A percentile compares a stretch with the other conserved stretches of the same genome.
These are phyloP conservation scores for Eimeria acervulina DNA, from an alignment of 169 alveolate species.

Conservation along the genomic window DNA sequence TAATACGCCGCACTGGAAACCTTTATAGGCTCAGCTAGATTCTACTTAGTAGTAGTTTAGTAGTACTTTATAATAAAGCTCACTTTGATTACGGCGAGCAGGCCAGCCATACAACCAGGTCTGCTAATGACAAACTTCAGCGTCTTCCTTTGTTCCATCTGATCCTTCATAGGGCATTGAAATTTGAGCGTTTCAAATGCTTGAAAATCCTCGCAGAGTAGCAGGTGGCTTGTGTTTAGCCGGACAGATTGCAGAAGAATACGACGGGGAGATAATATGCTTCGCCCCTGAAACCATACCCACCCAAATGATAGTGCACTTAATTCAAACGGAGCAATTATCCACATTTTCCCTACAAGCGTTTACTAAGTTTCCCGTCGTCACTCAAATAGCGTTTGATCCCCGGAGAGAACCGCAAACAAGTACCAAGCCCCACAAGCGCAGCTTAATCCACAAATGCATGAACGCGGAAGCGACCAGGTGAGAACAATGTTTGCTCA, in stretches of 20 bases:
- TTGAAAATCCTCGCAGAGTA: conserved; percentile 51
- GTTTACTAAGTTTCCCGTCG: no score
- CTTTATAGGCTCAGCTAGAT: neutral
- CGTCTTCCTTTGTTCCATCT: conserved; percentile 41
- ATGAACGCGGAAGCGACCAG: neutral
- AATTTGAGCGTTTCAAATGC: conserved; percentile 74
- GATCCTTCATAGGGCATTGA: conserved; percentile 31
- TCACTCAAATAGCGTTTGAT: neutral
- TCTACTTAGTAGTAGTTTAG: no score
- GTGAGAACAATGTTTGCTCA: neutral
- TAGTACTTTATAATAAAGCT: no score
- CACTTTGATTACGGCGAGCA: conserved; percentile 67
- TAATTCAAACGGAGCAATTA: neutral
- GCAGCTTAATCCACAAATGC: neutral
- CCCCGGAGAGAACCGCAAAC: neutral
- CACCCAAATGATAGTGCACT: neutral
- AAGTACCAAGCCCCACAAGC: neutral
- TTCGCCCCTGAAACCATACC: conserved; percentile 51
- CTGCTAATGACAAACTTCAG: conserved; percentile 39
- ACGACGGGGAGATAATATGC: conserved; percentile 73
- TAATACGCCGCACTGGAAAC: neutral
- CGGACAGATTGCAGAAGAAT: conserved; percentile 72
- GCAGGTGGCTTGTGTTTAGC: conserved; percentile 58
- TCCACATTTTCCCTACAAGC: neutral
- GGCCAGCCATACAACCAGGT: conserved; percentile 77